These are phyloP conservation scores for Penicillium glabrum DNA, from an alignment of 2,329 filamentous ascomycete species.

Conservation along the genomic window DNA sequence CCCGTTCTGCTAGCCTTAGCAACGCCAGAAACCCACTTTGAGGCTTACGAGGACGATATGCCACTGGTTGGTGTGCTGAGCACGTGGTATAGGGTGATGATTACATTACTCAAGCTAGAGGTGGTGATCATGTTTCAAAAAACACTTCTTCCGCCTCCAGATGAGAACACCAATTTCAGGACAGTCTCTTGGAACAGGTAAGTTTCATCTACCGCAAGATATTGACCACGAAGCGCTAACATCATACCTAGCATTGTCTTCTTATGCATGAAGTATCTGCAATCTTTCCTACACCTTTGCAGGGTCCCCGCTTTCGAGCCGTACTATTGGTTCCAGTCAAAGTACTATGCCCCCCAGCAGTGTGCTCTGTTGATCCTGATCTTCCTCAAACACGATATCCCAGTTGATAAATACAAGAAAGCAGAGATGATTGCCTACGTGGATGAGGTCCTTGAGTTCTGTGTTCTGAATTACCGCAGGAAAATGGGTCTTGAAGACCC, in stretches of 20 bases:
- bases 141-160: neutral
- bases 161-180: neutral
- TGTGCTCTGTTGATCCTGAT: conserved; percentile 5
- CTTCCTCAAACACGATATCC: neutral
- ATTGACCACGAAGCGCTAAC: neutral
- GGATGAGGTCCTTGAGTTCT: conserved; percentile 1
- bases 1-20: neutral
- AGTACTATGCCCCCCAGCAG: neutral
- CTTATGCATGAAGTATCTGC: conserved; percentile 1
- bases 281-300: conserved; percentile 2
- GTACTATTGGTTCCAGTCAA: conserved; percentile 6
- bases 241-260: neutral
- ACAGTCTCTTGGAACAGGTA: neutral
- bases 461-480: neutral
- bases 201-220: neutral
- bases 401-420: neutral
- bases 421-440: neutral
- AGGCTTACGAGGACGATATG: conserved; percentile 3
- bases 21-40: neutral
- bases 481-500: neutral
- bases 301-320: conserved; percentile 2
- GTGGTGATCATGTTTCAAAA: conserved; percentile 5
- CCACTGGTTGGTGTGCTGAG: neutral
- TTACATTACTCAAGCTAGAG: conserved; percentile 6
- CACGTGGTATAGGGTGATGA: conserved; percentile 3